Evolutionary conservation across 768 basidiomycete species (phyloP).

Genomic region (Plicaturopsis crispa): DNA sequence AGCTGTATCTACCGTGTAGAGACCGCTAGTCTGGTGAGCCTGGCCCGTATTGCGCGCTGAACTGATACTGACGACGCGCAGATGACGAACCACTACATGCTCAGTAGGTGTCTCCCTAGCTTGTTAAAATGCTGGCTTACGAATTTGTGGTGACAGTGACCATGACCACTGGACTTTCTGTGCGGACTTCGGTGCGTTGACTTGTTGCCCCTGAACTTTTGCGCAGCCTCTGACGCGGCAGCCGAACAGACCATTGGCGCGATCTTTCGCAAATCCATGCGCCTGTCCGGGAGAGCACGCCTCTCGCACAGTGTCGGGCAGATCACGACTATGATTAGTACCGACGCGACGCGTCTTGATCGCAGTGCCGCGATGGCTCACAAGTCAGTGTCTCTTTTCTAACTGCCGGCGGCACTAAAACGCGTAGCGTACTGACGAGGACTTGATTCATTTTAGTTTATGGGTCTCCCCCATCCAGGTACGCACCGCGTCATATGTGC

Average conservation of each 20-base stretch:
- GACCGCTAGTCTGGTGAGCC: constrained; percentile 21
- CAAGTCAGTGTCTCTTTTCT: constrained; percentile 12
- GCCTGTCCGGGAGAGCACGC: constrained; percentile 54
- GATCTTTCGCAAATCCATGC: constrained; percentile 61
- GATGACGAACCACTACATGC: constrained; percentile 34
- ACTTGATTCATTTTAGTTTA: constrained; percentile 23
- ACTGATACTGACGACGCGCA: not conserved
- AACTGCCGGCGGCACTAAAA: not conserved
- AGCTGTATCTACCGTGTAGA: constrained; percentile 16
- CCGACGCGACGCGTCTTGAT: constrained; percentile 53
- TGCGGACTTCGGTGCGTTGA: constrained; percentile 42
- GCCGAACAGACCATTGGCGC: constrained; percentile 26
- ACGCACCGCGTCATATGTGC: constrained; percentile 1
- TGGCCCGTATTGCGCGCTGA: not conserved
- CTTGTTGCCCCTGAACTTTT: no score
- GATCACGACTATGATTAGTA: constrained; percentile 64
- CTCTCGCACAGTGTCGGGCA: constrained; percentile 54
- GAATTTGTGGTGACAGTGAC: constrained; percentile 21
- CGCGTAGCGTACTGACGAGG: not conserved
- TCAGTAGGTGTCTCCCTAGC: constrained; percentile 19
- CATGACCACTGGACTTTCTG: constrained; percentile 38
- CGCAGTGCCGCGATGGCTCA: constrained; percentile 30
- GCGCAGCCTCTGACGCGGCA: constrained; percentile 1
- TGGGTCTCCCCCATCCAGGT: constrained; percentile 60
- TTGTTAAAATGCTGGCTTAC: not conserved